Evolutionary conservation across 495 filamentous ascomycete genomes (phyloP), one percentile per base, ranked within the genome.

Genomic region (Neurospora hispaniola): DNA sequence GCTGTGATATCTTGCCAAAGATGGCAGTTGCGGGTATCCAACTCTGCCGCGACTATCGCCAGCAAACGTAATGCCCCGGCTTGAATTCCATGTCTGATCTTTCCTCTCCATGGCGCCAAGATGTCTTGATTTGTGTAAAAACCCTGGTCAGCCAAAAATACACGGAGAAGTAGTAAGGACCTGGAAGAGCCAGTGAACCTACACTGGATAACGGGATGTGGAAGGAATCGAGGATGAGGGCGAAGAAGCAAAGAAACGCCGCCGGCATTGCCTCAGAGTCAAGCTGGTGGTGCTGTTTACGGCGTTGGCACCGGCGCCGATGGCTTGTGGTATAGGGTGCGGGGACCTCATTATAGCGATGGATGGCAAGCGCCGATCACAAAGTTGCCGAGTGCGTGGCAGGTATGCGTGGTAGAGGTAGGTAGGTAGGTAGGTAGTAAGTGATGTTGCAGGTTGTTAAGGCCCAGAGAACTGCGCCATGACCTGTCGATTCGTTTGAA

Each of bases 31-130:
- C 4, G 73, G 78, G 69, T 78, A 78, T 18, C 72, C 75, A 11
- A 74, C 75, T 39, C 16, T 3, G 31, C 54, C 0, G 23, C 48
- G 48, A 31, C 20, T 75, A 42, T 73, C 74, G 31, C 74, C 66
- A 14, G 75, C 70, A 72, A 85, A 85, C 0, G 81, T 80, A 69
- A 86, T 81, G 10, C 83, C 83, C 11, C 79, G 80, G 44, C 77
- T 75, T 14, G 79, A 76, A 71, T 83, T 78, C 84, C 84, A 86
- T 71, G 81, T 35, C 38, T 80, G 75, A 71, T 77, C 42, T 69
- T 66, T 66, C 54, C 31, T 66, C 54, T 66, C 54, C 54, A 66
- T 66, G 54, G 54, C 54, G 27, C 54, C 27, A 27, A 66, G 7
- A 35, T 66, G 14, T 66, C 54, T 66, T 66, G 54, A 66, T 35